Base-by-base conservation (phyloP, 345 rosid genomes). In the Physaria fendleri region DNA sequence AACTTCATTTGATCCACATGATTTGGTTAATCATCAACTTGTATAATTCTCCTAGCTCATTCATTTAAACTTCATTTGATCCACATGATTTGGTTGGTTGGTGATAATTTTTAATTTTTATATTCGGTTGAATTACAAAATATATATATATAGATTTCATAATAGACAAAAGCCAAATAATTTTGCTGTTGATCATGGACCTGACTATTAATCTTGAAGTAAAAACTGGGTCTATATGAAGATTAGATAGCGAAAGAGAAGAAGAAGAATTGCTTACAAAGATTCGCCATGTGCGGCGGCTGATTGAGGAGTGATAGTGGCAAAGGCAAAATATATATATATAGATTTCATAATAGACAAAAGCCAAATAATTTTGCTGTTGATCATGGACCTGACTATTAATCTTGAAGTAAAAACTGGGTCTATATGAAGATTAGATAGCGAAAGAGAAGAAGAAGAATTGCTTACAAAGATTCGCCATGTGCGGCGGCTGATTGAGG, bases 381-480 rank as follows among this genome's bases (percentile, higher is more conserved):
- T 25, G 28, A 25, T n/a, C n/a, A n/a, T 25, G 28, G 28, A 25
- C 28, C 28, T 5, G 28, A 2, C 28, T 25, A 2, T 7, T 25
- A 5, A 25, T 30, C 34, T 30, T 30, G 4, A 30, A 30, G n/a
- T 32, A n/a, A n/a, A n/a, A n/a, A n/a, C n/a, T n/a, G n/a, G n/a
- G n/a, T n/a, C n/a, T n/a, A 32, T 25, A 44, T 43, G 4, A n/a
- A n/a, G n/a, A n/a, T 18, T 1, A 17, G 50, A 28, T 32, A 43
- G 18, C 0, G 13, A 61, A 44, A 44, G 24, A 24, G 42, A 50
- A 51, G 37, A 33, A 10, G 14, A 46, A 27, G 2, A 27, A 34
- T 4, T 18, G 2, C 85, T 75, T 81, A 87, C 97, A 68, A 58
- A 65, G 69, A 27, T 20, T 53, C 46, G 4, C 83, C 88, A 2